Evolutionary conservation across 495 filamentous ascomycete species (phyloP), one percentile per base, ranked within the genome.

Genomic region (Penicillium longicatenatum): DNA sequence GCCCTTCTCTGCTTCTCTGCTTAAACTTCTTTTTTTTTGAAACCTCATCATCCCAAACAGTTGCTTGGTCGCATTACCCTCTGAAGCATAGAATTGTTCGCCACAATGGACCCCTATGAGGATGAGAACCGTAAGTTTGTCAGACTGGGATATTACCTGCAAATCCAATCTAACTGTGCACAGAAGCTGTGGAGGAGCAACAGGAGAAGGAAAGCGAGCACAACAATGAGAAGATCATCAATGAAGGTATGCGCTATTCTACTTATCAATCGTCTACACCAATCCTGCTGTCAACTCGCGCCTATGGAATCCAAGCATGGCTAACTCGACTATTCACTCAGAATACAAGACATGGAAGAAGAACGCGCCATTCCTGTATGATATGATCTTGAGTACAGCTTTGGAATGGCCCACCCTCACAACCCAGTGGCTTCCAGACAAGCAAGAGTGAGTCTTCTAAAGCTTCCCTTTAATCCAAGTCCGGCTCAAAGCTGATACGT

Each of bases 331-430:
- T 17, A 17, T 21, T 24, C 6, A 35, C 31, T 35, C 68, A 93
- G 95, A 98, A 75, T 99, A 99, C 83, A 99, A 99, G 71, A 96
- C 91, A 61, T 99, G 95, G 95, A 99, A 99, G 82, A 99, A 99
- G 83, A 98, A 98, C 74, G 89, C 91, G 60, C 92, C 93, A 3
- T 97, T 97, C 72, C 89, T 99, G 62, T 99, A 99, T 73, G 95
- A 97, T 66, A 87, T 97, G 81, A 93, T 98, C 55, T 75, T 96
- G 30, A 93, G 94, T 65, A 93, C 89, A 46, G 95, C 95, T 33
- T 79, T 99, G 44, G 93, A 97, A 75, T 99, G 95, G 95, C 95
- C 95, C 19, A 98, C 95, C 9, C 81, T 99, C 50, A 97, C 94
- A 14, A 92, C 91, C 9, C 93, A 99, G 80, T 99, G 95, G 95